phyloP scores from a whole-genome alignment of 139 green algal genomes.

The Pseudopediastrum boryanum region DNA sequence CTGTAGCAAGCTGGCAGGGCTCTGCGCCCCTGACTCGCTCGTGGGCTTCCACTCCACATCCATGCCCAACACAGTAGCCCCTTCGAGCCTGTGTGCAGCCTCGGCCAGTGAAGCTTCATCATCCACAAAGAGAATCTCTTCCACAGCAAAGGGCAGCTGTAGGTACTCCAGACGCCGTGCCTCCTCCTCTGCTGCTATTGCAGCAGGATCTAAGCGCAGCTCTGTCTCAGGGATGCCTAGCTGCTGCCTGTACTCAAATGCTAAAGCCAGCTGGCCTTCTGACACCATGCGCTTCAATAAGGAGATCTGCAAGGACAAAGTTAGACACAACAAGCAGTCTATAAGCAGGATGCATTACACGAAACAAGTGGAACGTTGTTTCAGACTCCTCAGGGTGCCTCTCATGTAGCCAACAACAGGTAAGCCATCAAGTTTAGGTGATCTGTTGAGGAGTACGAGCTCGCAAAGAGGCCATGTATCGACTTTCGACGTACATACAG shows the following conservation, averaged over 20 bases:
- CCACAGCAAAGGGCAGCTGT: slow-evolving; percentile 38
- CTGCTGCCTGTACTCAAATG: slow-evolving; percentile 50
- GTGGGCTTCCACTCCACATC: slow-evolving; percentile 78
- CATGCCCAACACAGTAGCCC: slow-evolving; percentile 56
- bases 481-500: too few species aligned
- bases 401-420: too few species aligned
- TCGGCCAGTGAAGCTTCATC: slow-evolving; percentile 4
- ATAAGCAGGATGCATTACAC: too few species aligned
- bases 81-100: slow-evolving; percentile 23
- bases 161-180: slow-evolving; percentile 45
- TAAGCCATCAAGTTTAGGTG: too few species aligned
- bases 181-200: slow-evolving; percentile 49
- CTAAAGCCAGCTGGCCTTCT: slow-evolving; percentile 50
- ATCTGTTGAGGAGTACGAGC: too few species aligned
- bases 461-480: too few species aligned
- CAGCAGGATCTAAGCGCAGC: slow-evolving; percentile 38
- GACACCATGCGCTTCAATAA: slow-evolving; percentile 52
- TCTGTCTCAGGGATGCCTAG: slow-evolving; percentile 43
- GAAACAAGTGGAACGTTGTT: too few species aligned
- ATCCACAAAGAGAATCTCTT: slow-evolving; percentile 31
- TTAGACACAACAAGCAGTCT: too few species aligned
- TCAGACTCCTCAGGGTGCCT: too few species aligned
- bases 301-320: too few species aligned
- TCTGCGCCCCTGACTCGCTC: not conserved
- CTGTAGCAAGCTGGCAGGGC: slow-evolving; percentile 47